Conservation (phyloP, 495 filamentous ascomycete genomes). For the Hypoxylon lenormandii region DNA sequence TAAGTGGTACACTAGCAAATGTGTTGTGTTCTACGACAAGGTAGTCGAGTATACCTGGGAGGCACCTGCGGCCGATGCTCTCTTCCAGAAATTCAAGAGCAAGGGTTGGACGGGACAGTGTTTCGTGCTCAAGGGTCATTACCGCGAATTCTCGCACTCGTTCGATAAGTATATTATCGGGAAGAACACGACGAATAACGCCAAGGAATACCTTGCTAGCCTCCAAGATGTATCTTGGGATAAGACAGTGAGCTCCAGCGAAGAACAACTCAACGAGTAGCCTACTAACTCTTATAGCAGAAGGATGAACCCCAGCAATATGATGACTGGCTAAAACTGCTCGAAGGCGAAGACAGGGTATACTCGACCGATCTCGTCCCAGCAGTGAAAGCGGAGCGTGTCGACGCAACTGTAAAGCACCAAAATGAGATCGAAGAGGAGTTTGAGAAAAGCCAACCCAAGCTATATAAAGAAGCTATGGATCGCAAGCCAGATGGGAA, state of each 20-base stretch:
- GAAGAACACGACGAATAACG: constrained; percentile 55
- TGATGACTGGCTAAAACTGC: constrained; percentile 53
- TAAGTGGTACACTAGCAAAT: constrained; percentile 59
- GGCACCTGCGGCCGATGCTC: constrained; percentile 57
- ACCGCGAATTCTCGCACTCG: constrained; percentile 60
- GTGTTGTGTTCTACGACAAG: constrained; percentile 63
- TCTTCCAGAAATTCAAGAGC: constrained; percentile 55
- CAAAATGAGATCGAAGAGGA: constrained; percentile 58
- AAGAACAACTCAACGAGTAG: not conserved
- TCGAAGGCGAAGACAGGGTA: constrained; percentile 55
- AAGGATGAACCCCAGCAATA: constrained; percentile 54
- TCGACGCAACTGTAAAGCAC: constrained; percentile 52
- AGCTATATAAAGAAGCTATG: constrained; percentile 53
- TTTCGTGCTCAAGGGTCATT: constrained; percentile 64
- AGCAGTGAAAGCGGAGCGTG: constrained; percentile 55
- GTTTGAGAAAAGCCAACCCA: constrained; percentile 53
- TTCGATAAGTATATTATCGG: constrained; percentile 62
- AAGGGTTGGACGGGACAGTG: constrained; percentile 60
- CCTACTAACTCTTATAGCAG: constrained; percentile 37
- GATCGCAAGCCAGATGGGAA: constrained; percentile 46
- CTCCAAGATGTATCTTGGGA: constrained; percentile 50
- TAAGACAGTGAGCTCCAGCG: constrained; percentile 43
- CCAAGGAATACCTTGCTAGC: constrained; percentile 57
- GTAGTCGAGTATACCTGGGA: constrained; percentile 61
- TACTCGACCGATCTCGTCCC: constrained; percentile 52